A percentile compares a stretch with the other conserved stretches of the same genome.
Evolutionary conservation across 805 yeast genomes (phyloP).

Genomic region (Diddensiella caesifluorescens): DNA sequence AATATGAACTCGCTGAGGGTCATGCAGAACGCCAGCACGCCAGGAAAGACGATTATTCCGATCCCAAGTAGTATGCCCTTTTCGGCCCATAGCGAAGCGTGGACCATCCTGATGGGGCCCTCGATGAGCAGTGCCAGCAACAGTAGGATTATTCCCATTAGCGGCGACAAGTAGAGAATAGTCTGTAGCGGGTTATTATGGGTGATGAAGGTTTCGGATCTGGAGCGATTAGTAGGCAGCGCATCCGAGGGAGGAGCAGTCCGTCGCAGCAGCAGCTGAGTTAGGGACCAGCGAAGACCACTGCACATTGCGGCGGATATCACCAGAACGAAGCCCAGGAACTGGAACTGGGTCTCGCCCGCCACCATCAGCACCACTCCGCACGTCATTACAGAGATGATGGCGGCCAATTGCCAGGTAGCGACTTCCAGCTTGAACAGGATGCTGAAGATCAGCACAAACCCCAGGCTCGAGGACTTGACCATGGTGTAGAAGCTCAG

Average conservation of each 20-base stretch:
- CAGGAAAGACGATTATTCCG: slow-evolving; percentile 67
- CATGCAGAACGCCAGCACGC: slow-evolving; percentile 82
- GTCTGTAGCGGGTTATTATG: slow-evolving; percentile 67
- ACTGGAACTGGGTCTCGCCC: slow-evolving; percentile 33
- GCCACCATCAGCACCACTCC: slow-evolving; percentile 88
- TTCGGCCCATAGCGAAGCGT: slow-evolving; percentile 59
- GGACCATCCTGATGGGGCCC: slow-evolving; percentile 50
- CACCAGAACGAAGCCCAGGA: slow-evolving; percentile 68
- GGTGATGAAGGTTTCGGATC: background rate
- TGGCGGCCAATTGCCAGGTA: slow-evolving; percentile 58
- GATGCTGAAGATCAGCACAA: slow-evolving; percentile 85
- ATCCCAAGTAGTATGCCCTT: slow-evolving; percentile 54
- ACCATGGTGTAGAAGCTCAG: slow-evolving; percentile 88
- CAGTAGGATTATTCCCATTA: slow-evolving; percentile 64
- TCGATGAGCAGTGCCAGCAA: slow-evolving; percentile 63
- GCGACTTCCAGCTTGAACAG: slow-evolving; percentile 72
- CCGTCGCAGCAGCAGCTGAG: slow-evolving; percentile 61
- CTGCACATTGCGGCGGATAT: slow-evolving; percentile 73
- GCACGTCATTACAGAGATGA: slow-evolving; percentile 70
- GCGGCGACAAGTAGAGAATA: slow-evolving; percentile 77
- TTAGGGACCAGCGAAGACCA: slow-evolving; percentile 92
- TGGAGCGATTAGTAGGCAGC: slow-evolving; percentile 3
- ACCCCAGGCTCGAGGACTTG: slow-evolving; percentile 80
- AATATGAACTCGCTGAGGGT: slow-evolving; percentile 77
- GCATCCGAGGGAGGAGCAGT: no score